Conservation (phyloP, 148 eudicot genomes). For the Vaccinium macrocarpon region DNA sequence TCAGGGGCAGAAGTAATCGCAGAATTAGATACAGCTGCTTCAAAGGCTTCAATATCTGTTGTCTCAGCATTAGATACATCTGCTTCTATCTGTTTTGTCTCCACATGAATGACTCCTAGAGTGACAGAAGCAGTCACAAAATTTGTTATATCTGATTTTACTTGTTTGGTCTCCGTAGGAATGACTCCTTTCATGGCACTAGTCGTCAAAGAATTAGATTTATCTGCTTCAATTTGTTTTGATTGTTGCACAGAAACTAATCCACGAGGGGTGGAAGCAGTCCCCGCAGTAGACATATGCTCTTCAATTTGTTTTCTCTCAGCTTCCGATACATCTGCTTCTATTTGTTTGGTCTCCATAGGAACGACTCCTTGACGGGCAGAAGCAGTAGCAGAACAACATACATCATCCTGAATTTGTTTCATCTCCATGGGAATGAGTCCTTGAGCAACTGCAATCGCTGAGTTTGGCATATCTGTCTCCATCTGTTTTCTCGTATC, state of each 20-base stretch:
- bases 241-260: background rate
- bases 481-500: constrained; percentile 29
- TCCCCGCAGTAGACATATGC: background rate
- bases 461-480: constrained; percentile 18
- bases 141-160: background rate
- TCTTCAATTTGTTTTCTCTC: constrained; percentile 16
- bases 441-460: constrained; percentile 18
- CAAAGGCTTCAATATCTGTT: background rate
- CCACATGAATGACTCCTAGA: background rate
- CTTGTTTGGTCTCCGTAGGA: constrained; percentile 14
- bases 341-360: constrained; percentile 7
- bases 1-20: background rate
- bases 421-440: constrained; percentile 4
- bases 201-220: background rate
- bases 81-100: constrained; percentile 17
- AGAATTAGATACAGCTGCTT: background rate
- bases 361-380: constrained; percentile 14
- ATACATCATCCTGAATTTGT: constrained; percentile 15
- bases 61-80: constrained; percentile 8
- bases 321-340: background rate
- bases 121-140: background rate
- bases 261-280: background rate
- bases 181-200: background rate
- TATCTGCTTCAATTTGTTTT: background rate
- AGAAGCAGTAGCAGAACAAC: constrained; percentile 8